Evolutionary conservation across 495 filamentous ascomycete species (phyloP), one percentile per base, ranked within the genome.

Genomic region (Lindgomyces ingoldianus): DNA sequence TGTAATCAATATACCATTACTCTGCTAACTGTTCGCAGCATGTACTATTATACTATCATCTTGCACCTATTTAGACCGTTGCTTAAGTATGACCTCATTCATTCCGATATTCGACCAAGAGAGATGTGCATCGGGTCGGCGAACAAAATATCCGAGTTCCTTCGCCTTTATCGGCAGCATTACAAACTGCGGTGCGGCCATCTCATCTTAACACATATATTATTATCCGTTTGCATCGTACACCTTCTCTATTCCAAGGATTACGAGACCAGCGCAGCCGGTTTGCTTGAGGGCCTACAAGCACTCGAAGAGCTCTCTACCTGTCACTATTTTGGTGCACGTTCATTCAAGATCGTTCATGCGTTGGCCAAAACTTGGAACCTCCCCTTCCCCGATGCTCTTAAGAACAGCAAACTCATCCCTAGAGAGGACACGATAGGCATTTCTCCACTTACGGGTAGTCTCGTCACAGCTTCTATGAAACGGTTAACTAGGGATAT

Each of bases 21-120:
- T 6, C n/a, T 50, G n/a, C 49, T 64, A 33, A 73, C 21, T 56
- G 44, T 59, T 54, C 22, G 30, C 53, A 87, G 86, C 70, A 87
- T 88, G 80, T 84, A 87, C 60, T 88, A 87, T 58, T 83, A 88
- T 62, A 84, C 82, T 50, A 81, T 83, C 25, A 81, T 88, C 49
- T 75, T 88, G 1, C 77, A 85, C 12, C 78, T 90, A 18, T 88
- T 89, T 64, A 82, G 85, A 2, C 87, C 87, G 0, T 79, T 89
- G 22, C 84, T 88, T 60, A 85, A 84, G 60, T 75, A 87, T 8
- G 79, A 82, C 18, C 77, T 89, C 36, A 75, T 80, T 52, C 78
- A 84, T 18, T 85, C 82, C 0, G 74, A 77, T 18, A 77, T 87
- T n/a, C 78, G 75, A 19, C 86, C 87, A n/a, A 80, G 83, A 9